phyloP scores from a whole-genome alignment of 1,139 yeast genomes.

The Meyerozyma guilliermondii region DNA sequence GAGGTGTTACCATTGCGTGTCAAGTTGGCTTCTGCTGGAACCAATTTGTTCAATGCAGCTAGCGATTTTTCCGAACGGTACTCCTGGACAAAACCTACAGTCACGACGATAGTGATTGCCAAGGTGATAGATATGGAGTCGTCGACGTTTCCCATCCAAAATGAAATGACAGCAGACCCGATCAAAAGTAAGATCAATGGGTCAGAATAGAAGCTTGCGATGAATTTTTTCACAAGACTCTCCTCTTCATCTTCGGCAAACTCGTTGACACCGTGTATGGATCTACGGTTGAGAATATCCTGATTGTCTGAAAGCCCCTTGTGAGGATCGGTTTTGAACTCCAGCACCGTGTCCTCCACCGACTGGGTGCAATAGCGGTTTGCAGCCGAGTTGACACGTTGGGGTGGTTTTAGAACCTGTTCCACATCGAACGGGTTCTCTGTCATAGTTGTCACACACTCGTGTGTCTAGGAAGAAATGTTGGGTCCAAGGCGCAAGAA shows the following conservation, averaged over 20 bases:
- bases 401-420: constrained; percentile 14
- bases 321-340: constrained; percentile 54
- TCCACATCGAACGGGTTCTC: constrained; percentile 28
- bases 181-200: constrained; percentile 81
- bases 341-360: constrained; percentile 55
- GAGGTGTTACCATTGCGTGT: constrained; percentile 74
- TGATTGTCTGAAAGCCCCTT: constrained; percentile 62
- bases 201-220: constrained; percentile 79
- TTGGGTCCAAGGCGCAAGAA: neutral
- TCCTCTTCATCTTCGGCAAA: constrained; percentile 73
- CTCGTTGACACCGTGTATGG: constrained; percentile 75
- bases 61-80: constrained; percentile 89
- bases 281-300: constrained; percentile 66
- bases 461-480: neutral
- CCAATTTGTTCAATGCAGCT: constrained; percentile 84
- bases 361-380: constrained; percentile 52
- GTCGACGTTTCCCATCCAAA: constrained; percentile 88
- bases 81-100: constrained; percentile 96
- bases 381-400: constrained; percentile 37
- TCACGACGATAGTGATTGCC: constrained; percentile 84
- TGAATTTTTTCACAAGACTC: constrained; percentile 58
- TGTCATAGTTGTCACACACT: constrained; percentile 16
- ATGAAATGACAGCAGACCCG: constrained; percentile 81
- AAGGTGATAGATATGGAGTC: constrained; percentile 87
- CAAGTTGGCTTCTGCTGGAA: constrained; percentile 89